Evolutionary conservation across 176 grass and related monocot genomes (phyloP), one percentile per base, ranked within the genome.

Genomic region (Cenchrus americanus): DNA sequence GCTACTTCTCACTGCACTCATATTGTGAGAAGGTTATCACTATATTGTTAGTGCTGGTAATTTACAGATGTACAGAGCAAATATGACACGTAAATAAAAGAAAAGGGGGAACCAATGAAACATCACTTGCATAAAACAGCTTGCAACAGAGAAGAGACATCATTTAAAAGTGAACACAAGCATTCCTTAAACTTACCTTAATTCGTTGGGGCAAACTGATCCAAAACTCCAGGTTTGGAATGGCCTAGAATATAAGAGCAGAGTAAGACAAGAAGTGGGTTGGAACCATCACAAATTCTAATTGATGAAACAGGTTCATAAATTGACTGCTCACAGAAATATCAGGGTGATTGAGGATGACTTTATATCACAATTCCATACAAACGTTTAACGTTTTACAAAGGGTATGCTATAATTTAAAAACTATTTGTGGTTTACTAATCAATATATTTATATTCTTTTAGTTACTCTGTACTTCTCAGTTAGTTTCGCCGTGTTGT

Each of bases 171-270:
- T 55, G 32, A 84, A 78, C 68, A 66, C 22, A 86, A 37, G 34
- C 23, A 88, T 55, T 27, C 71, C 48, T 44, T 32, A 55, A 79
- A 52, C 53, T 87, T 87, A 94, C 93, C 85, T 78, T 92, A 50
- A 89, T 62, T 78, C 52, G 90, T 72, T 76, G 55, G n/a, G 87
- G 89, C 71, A 99, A 89, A 87, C 87, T 81, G 72, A 89, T 82
- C 91, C 93, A 99, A 90, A 99, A 89, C 30, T 94, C 89, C 81
- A 91, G 71, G 74, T 96, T 99, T 18, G 91, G 96, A 79, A 99
- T 89, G 81, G 93, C 96, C 96, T 94, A 64, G 57, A 88, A 84
- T 68, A 65, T 58, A 75, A 52, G 12, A 79, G 62, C 21, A 68
- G 60, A 85, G 57, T 77, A 60, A 76, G 77, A 79, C 14, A 81